Base-by-base conservation (phyloP, 805 yeast genomes). In the Ogataea trehaloabstinens region DNA sequence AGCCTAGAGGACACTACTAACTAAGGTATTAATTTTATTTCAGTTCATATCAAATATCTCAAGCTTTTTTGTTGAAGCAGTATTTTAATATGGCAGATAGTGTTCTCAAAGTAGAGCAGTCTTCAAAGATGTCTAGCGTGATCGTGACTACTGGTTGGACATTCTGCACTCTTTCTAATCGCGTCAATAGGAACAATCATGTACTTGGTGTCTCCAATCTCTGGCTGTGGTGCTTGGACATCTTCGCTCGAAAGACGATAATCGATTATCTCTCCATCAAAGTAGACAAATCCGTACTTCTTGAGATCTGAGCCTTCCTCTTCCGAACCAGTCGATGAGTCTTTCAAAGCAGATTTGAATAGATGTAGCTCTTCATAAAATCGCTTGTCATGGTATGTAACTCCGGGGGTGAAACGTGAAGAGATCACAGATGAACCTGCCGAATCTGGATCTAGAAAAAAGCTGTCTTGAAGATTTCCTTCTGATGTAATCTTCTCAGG, bases 171-270 rank as follows among this genome's bases (percentile, higher is more conserved):
- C 20, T 37, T 44, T 13, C 33, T 12, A 5, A 55, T 35, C 20
- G 49, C 51, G 7, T 31, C 35, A 7, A 46, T 32, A 11, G 51
- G 46, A 18, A 53, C 51, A 13, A 55, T 40, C 61, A 56, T 56
- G 34, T 41, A 55, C 22, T 41, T 39, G 12, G 35, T 19, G 12
- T 22, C 29, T 12, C 12, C 25, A 12, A 12, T 8, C 25, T 8
- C 25, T 11, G 8, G 17, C 30, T 11, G 10, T 11, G 37, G 24
- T 8, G 18, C 12, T 12, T 42, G 44, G 0, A 21, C 35, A 18
- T 45, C 52, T 2, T 32, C 45, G 16, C 34, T 36, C 13, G 37
- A 34, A 28, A 51, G 48, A 11, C 38, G 35, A 30, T 40, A 44
- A 10, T 38, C 22, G n/a, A 49, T 27, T 15, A 35, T 11, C 4